A percentile compares a stretch with the other conserved stretches of the same genome.
phyloP scores from a whole-genome alignment of 2,329 filamentous ascomycete species.

The Cadophora malorum region DNA sequence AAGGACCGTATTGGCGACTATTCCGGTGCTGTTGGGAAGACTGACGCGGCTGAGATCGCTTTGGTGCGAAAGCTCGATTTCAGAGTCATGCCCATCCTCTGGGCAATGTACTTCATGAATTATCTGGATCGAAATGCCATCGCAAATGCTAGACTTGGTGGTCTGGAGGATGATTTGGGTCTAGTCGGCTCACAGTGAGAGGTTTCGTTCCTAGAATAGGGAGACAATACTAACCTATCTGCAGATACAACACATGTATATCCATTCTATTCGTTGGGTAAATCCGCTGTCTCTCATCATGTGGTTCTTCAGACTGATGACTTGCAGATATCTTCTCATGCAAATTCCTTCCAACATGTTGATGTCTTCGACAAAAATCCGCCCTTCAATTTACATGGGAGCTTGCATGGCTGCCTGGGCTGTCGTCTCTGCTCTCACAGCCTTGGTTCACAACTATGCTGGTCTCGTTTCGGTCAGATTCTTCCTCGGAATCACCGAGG shows the following conservation, averaged over 20 bases:
- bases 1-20: conserved; percentile 26
- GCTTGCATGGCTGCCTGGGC: conserved; percentile 51
- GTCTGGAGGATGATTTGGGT: conserved; percentile 58
- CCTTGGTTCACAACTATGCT: conserved; percentile 48
- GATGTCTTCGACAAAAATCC: conserved; percentile 48
- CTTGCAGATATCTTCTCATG: conserved; percentile 46
- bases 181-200: conserved; percentile 51
- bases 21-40: conserved; percentile 45
- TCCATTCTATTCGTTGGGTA: conserved; percentile 59
- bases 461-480: conserved; percentile 49
- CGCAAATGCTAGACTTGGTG: conserved; percentile 61
- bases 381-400: conserved; percentile 43
- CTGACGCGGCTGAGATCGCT: conserved; percentile 45
- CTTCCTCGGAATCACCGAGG: conserved; percentile 36
- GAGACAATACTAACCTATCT: too few relatives aligned
- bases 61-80: conserved; percentile 49
- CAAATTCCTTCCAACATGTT: conserved; percentile 56
- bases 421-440: conserved; percentile 48
- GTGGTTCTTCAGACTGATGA: not conserved
- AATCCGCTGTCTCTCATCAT: not conserved
- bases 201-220: too few relatives aligned
- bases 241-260: conserved; percentile 49
- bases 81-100: conserved; percentile 51
- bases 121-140: conserved; percentile 58
- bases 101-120: conserved; percentile 41